These are phyloP conservation scores for Casaregolazyma lundiana DNA, from an alignment of 1,139 yeast genomes.

Conservation along the genomic window DNA sequence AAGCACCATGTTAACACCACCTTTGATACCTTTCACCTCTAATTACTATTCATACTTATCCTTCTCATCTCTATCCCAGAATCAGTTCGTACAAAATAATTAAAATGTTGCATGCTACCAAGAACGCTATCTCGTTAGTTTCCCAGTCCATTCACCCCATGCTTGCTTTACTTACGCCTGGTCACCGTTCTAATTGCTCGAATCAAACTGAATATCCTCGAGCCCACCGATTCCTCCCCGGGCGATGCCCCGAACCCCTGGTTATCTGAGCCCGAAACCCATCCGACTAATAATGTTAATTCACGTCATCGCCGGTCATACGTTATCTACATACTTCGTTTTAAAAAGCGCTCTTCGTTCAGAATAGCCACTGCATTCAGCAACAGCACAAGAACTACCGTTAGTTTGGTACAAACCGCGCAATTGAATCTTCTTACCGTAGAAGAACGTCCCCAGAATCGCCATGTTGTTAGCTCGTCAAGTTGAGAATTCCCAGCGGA, in stretches of 20 bases:
- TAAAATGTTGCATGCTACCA: conserved; percentile 60
- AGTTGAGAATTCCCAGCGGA: background rate
- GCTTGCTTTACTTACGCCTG: conserved; percentile 44
- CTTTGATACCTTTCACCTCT: too few relatives aligned
- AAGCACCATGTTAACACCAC: too few relatives aligned
- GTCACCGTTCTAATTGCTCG: conserved; percentile 71
- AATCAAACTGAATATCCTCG: conserved; percentile 58
- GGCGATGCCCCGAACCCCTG: conserved; percentile 40
- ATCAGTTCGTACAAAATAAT: conserved; percentile 70
- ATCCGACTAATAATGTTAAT: conserved; percentile 21
- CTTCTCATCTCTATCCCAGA: conserved; percentile 46
- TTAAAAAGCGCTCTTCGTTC: conserved; percentile 76
- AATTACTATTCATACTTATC: background rate
- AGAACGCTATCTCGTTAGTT: conserved; percentile 47
- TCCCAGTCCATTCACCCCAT: background rate
- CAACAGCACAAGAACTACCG: conserved; percentile 48
- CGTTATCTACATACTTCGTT: conserved; percentile 49
- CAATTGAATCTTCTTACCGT: conserved; percentile 37
- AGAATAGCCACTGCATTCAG: conserved; percentile 76
- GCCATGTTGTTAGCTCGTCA: conserved; percentile 2
- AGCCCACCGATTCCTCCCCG: conserved; percentile 46
- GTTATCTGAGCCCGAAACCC: conserved; percentile 29
- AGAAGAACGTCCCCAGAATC: conserved; percentile 55
- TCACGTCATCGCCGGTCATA: background rate
- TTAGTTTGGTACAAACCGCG: background rate